Evolutionary conservation across 495 filamentous ascomycete genomes (phyloP), one percentile per base, ranked within the genome.

Genomic region (Neurospora sublineolata): DNA sequence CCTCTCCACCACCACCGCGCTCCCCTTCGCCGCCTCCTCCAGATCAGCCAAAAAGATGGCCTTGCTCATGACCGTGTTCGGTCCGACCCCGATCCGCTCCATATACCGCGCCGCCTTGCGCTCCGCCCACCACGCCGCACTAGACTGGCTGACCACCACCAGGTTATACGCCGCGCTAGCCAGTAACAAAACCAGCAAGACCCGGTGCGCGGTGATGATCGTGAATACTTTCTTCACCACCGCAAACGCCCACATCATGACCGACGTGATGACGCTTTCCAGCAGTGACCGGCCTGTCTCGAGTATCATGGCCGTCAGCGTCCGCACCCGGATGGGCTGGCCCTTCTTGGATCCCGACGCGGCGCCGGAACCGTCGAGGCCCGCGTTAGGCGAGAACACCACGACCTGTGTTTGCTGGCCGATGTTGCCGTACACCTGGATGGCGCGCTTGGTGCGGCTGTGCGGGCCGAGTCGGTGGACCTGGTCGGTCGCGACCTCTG

Each of bases 341-440:
- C 78, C 86, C 79, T 71, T 83, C 37, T 69, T 73, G 37, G 73
- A 76, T 71, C 72, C 71, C 30, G 20, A 52, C 10, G 44, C 20
- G n/a, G 81, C 83, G 38, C 52, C 52, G 27, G 75, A 77, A 68
- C 70, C 72, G 27, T 82, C 83, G 0, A 76, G 70, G 58, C 80
- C 79, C 40, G 73, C 40, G 30, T 76, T 77, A 16, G 83, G 83
- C 37, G 87, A 82, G 77, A 94, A 91, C 37, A 93, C 86, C 3
- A 91, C 85, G 16, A 85, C 84, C 67, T 89, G 84, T 16, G 80
- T 89, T 77, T 93, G 90, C 70, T 90, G 86, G 39, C 94, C 94
- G 64, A 99, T 85, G 70, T 90, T 86, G 68, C 95, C 95, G 79
- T 97, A 99, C 27, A 97, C 92, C 70, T 91, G 88, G 69, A 97